phyloP scores from a whole-genome alignment of 805 yeast genomes.

The Millerozyma miso region DNA sequence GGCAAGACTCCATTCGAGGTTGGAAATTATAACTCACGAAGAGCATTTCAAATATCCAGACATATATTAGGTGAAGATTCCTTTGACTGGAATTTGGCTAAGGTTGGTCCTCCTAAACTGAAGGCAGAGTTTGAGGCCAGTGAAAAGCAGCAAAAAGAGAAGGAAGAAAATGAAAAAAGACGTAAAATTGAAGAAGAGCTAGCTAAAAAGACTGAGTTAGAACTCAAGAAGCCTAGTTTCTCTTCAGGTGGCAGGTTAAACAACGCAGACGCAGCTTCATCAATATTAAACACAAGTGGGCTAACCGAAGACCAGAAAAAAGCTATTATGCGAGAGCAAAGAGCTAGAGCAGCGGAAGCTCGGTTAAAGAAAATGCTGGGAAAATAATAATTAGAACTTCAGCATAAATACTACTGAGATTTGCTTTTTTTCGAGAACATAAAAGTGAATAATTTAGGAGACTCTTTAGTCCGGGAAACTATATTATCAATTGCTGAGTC shows the following conservation, averaged over 20 bases:
- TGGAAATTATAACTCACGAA: constrained; percentile 43
- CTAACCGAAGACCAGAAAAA: constrained; percentile 69
- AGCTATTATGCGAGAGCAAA: constrained; percentile 84
- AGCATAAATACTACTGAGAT: neutral
- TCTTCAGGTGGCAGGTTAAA: constrained; percentile 32
- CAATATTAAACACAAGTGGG: constrained; percentile 49
- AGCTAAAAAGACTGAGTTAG: constrained; percentile 38
- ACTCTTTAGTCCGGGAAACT: constrained; percentile 10
- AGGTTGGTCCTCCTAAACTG: constrained; percentile 57
- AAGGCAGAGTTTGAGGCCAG: constrained; percentile 52
- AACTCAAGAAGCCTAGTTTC: constrained; percentile 29
- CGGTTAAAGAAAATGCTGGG: constrained; percentile 39
- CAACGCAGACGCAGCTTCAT: constrained; percentile 19
- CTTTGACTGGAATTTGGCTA: constrained; percentile 67
- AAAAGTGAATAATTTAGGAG: constrained; percentile 12
- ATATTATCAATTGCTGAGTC: constrained; percentile 32
- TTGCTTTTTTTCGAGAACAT: neutral
- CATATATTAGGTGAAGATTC: constrained; percentile 60
- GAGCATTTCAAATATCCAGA: constrained; percentile 68
- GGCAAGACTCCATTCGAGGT: constrained; percentile 72
- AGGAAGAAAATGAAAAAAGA: constrained; percentile 36
- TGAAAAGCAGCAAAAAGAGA: constrained; percentile 28
- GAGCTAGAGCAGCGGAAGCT: constrained; percentile 96
- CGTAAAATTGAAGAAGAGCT: constrained; percentile 41
- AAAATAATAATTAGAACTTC: neutral